Base-by-base conservation (phyloP, 495 filamentous ascomycete species). In the Annulohypoxylon moriforme region DNA sequence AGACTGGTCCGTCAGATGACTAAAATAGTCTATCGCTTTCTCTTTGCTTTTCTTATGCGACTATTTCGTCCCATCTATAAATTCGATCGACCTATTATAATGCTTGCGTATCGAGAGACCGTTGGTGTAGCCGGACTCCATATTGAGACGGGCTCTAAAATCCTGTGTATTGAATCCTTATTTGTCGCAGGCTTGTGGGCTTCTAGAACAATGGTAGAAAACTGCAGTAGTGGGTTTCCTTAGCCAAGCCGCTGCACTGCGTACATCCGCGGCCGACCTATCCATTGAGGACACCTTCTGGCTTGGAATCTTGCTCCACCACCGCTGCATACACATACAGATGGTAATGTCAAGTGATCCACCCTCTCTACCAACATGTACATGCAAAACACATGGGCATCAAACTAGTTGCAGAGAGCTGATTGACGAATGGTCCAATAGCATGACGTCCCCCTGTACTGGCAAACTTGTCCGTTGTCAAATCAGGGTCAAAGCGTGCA, bases 351-450 rank as follows among this genome's bases (percentile, higher is more conserved):
- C 70, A 65, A 68, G 47, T 69, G 71, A 69, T 73, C 71, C 66
- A 69, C 71, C 33, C 27, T 20, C 25, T 55, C 46, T 57, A 64
- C 60, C 56, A 65, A 53, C 55, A 68, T 59, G 40, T 74, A 71
- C 63, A 71, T 70, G 63, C 72, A 71, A 66, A 71, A 71, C 72
- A 74, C 72, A 74, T 74, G 72, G 72, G 67, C 72, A 71, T 74
- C 60, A 40, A 38, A 63, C 71, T 73, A 67, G 71, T 36, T 73
- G 71, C 72, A 68, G 67, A 58, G 67, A 68, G 72, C 67, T 71
- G 63, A 74, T 57, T 47, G 72, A 65, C 46, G 56, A 64, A 66
- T 33, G 16, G 58, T 24, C 68, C 72, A 70, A 70, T 71, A 64
- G 68, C 46, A 62, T 44, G 18, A 10, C n/a, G 25, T 46, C 27